Conservation (phyloP, 306 rosid genomes). For the Pachyrhizus erosus region DNA sequence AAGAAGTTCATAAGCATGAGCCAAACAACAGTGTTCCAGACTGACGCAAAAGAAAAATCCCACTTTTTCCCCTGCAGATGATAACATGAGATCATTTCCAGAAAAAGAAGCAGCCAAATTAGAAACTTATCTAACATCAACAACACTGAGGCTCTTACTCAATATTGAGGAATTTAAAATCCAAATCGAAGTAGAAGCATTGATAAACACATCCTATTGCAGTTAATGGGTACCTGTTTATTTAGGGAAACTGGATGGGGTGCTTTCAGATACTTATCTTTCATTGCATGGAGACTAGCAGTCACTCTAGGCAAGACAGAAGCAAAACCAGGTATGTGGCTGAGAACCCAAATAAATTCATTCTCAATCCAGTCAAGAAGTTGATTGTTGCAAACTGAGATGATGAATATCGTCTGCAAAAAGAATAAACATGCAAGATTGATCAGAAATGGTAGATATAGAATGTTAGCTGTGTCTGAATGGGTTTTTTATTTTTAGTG, state of each 20-base stretch:
- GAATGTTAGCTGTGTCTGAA: neutral
- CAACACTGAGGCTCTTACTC: neutral
- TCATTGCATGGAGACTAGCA: constrained; percentile 69
- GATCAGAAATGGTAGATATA: constrained; percentile 16
- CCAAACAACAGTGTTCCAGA: constrained; percentile 96
- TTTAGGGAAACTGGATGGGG: constrained; percentile 58
- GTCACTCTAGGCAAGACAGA: constrained; percentile 63
- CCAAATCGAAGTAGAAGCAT: constrained; percentile 22
- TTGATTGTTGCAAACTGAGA: constrained; percentile 95
- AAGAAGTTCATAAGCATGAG: constrained; percentile 95
- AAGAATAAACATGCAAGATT: constrained; percentile 6
- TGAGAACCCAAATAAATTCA: constrained; percentile 85
- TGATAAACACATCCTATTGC: constrained; percentile 16
- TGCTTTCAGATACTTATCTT: constrained; percentile 76
- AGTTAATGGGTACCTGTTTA: constrained; percentile 61
- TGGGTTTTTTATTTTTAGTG: neutral
- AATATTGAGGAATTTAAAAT: neutral
- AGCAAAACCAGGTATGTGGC: constrained; percentile 82
- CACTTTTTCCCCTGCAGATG: constrained; percentile 72
- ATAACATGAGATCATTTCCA: constrained; percentile 15
- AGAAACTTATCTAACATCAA: neutral
- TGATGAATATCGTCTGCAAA: constrained; percentile 81
- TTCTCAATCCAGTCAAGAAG: constrained; percentile 96
- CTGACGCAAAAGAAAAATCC: constrained; percentile 82
- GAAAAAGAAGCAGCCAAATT: neutral